Evolutionary conservation across 208 protist species (phyloP).

Genomic region (Vickermania ingenoplastis): DNA sequence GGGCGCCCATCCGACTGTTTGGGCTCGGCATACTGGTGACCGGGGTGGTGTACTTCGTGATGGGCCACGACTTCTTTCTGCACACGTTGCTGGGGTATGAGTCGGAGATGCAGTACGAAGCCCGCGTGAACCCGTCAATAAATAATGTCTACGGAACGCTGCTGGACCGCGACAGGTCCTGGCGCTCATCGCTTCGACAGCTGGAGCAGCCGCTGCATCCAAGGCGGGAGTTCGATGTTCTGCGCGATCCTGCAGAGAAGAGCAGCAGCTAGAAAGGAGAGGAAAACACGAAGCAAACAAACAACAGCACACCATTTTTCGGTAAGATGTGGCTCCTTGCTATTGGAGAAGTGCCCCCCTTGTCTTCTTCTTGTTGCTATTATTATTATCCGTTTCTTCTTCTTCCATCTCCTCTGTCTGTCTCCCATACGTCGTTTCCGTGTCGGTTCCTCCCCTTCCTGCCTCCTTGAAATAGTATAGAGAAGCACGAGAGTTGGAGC

Average conservation of each 20-base stretch:
- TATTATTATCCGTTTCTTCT: too few species aligned
- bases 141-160: conserved; percentile 22
- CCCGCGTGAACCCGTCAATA: conserved; percentile 56
- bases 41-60: conserved; percentile 41
- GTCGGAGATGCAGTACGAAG: conserved; percentile 86
- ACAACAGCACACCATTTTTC: conserved; percentile 1
- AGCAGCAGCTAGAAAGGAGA: conserved; percentile 4
- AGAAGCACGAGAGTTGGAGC: too few species aligned
- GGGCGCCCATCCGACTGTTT: conserved; percentile 69
- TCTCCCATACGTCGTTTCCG: too few species aligned
- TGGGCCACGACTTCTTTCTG: conserved; percentile 80
- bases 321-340: background rate
- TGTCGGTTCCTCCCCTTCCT: too few species aligned
- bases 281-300: background rate
- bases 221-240: conserved; percentile 64
- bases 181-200: conserved; percentile 66
- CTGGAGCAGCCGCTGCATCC: conserved; percentile 67
- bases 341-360: background rate
- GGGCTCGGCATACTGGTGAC: conserved; percentile 38
- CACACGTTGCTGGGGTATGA: conserved; percentile 81
- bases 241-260: conserved; percentile 48
- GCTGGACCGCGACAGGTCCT: conserved; percentile 50
- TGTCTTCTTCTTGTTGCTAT: too few species aligned
- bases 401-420: too few species aligned
- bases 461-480: too few species aligned